These are phyloP conservation scores for Fistulinella cinereoalba DNA, from an alignment of 1,284 basidiomycete species.

Conservation along the genomic window DNA sequence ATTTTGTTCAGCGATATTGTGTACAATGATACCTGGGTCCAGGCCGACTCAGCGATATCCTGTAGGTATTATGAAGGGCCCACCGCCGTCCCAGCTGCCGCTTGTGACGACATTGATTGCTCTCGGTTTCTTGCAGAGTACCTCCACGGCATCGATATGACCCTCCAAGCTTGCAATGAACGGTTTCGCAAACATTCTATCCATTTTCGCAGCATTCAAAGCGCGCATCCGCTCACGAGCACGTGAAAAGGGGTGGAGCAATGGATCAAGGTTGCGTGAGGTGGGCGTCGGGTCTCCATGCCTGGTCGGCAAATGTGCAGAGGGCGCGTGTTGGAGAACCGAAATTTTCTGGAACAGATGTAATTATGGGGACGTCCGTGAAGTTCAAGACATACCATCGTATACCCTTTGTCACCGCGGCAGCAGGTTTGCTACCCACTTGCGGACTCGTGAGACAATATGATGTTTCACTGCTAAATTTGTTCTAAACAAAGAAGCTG, in stretches of 20 bases:
- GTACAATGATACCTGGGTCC: constrained; percentile 78
- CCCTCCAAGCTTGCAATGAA: constrained; percentile 91
- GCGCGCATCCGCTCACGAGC: constrained; percentile 94
- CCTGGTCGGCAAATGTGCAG: constrained; percentile 66
- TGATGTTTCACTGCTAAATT: too few species aligned
- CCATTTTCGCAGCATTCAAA: constrained; percentile 94
- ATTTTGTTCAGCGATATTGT: constrained; percentile 75
- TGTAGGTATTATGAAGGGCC: constrained; percentile 9
- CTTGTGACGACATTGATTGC: constrained; percentile 84
- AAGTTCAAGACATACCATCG: constrained; percentile 20
- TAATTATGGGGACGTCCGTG: constrained; percentile 4
- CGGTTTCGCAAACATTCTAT: constrained; percentile 95
- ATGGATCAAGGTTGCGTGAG: constrained; percentile 89
- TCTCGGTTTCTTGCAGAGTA: constrained; percentile 75
- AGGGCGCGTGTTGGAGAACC: constrained; percentile 81
- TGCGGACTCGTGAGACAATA: neutral
- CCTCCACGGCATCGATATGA: constrained; percentile 94
- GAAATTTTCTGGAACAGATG: constrained; percentile 69
- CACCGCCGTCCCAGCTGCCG: constrained; percentile 93
- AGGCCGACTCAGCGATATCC: neutral
- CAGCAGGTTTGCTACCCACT: too few species aligned
- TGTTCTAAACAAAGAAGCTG: too few species aligned
- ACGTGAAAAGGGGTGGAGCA: constrained; percentile 91
- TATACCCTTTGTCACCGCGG: too few species aligned
- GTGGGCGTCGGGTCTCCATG: constrained; percentile 84